phyloP scores from a whole-genome alignment of 441 rosid species.

The Corymbia citriodora region DNA sequence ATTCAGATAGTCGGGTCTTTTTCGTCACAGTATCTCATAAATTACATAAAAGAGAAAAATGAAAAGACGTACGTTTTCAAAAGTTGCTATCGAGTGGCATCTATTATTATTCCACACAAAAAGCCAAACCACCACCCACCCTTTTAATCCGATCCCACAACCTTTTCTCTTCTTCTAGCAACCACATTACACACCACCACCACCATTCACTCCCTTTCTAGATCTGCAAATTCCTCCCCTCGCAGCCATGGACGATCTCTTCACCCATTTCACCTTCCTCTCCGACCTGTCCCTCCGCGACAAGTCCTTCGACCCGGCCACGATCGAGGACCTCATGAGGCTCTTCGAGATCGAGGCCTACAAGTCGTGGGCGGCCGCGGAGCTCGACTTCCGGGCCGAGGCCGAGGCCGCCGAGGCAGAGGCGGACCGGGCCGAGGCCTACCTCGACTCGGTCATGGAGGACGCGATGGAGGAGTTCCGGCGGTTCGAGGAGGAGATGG shows the following conservation, averaged over 20 bases:
- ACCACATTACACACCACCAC: neutral
- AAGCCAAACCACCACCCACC: neutral
- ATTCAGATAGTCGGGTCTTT: accelerated
- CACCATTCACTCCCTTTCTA: neutral
- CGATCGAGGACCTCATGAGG: conserved; percentile 70
- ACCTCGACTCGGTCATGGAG: conserved; percentile 74
- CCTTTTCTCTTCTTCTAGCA: neutral
- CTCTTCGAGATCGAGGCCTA: conserved; percentile 85
- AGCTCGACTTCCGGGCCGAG: conserved; percentile 35
- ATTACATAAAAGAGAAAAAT: neutral
- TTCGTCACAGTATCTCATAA: accelerated
- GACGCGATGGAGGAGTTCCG: conserved; percentile 71
- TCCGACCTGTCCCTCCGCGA: conserved; percentile 64
- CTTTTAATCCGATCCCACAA: neutral
- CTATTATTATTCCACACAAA: neutral
- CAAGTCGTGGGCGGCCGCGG: conserved; percentile 78
- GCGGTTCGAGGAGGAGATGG: conserved; percentile 72
- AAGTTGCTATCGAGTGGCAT: neutral
- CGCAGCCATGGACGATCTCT: conserved; percentile 62
- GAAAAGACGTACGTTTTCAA: neutral
- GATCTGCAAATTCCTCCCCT: neutral
- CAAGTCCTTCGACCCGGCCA: conserved; percentile 67
- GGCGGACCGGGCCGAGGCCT: conserved; percentile 43
- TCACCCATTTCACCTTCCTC: conserved; percentile 68
- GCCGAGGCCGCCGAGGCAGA: conserved; percentile 38